phyloP scores from a whole-genome alignment of 441 rosid species.

The Adansonia madagascariensis region DNA sequence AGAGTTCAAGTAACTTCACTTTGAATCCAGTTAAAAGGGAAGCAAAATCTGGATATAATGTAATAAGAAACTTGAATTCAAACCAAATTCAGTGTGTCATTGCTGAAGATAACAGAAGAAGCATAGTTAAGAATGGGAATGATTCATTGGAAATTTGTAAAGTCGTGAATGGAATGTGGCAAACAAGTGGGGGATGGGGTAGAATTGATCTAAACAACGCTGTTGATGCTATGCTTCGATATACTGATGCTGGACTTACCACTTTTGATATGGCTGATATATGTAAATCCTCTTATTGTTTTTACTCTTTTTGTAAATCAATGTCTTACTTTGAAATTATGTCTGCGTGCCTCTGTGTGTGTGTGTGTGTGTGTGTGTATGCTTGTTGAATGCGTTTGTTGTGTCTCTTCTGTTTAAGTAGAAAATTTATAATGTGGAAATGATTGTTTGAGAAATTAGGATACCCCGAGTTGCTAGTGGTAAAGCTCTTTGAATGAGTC shows the following conservation, averaged over 20 bases:
- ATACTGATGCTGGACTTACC: slow-evolving; percentile 58
- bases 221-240: slow-evolving; percentile 57
- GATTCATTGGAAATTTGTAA: slow-evolving; percentile 55
- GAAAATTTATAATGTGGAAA: neutral
- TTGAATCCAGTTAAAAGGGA: slow-evolving; percentile 32
- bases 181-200: slow-evolving; percentile 70
- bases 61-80: slow-evolving; percentile 28
- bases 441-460: slow-evolving; percentile 1
- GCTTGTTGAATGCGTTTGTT: neutral
- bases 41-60: slow-evolving; percentile 27
- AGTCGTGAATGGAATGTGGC: slow-evolving; percentile 77
- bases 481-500: slow-evolving; percentile 1
- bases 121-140: slow-evolving; percentile 54
- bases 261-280: slow-evolving; percentile 73
- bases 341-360: slow-evolving; percentile 7
- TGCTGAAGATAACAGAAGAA: slow-evolving; percentile 38
- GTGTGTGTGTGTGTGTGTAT: neutral
- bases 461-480: neutral
- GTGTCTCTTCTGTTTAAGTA: slow-evolving; percentile 9
- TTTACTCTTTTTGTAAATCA: neutral
- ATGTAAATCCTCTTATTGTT: slow-evolving; percentile 42
- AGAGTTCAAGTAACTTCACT: slow-evolving; percentile 37
- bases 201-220: slow-evolving; percentile 48
- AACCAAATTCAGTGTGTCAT: slow-evolving; percentile 41
- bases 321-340: slow-evolving; percentile 24